Base-by-base conservation (phyloP, 805 yeast genomes). In the Metschnikowia reukaufii region DNA sequence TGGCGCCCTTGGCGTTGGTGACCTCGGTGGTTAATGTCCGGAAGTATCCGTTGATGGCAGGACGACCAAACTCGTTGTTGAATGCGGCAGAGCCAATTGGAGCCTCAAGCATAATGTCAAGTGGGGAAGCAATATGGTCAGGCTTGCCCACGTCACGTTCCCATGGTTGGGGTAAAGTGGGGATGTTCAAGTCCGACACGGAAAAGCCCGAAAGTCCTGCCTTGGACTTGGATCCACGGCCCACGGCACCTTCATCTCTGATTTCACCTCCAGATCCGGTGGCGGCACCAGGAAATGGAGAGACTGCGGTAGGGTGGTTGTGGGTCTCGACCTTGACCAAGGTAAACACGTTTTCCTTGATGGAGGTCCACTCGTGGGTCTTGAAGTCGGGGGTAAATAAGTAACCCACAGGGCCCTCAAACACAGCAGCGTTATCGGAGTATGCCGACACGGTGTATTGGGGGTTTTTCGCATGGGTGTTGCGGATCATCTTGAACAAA, bases 261-360 rank as follows among this genome's bases (percentile, higher is more conserved):
- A 94, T 94, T 72, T 94, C 99, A 74, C 99, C 99, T 67, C 99
- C 99, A 9, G 98, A 91, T 54, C 99, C 99, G 12, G 99, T 94
- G 36, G 99, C 96, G 27, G 99, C 99, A 68, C 99, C 99, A 3
- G 99, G 91, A 71, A 89, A 94, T 34, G 99, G 99, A 19, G 98
- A 92, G 4, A 94, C 97, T 0, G 99, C 99, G 20, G 99, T 94
- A 45, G 99, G 99, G 68, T 94, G 99, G 72, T 94, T 94, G 68
- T 94, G 99, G 20, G 99, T 94, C 72, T 94, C 99, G 43, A 94
- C 99, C 67, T 94, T 94, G 62, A 91, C 88, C 57, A 94, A 74
- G 61, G 95, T 88, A 55, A 91, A 94, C 17, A 92, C 95, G 40
- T 72, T 74, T 71, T 94, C 99, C 54, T 78, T 77, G 49, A 72